These are phyloP conservation scores for Furcasterigmium furcatum DNA, from an alignment of 2,329 filamentous ascomycete genomes.

Conservation along the genomic window DNA sequence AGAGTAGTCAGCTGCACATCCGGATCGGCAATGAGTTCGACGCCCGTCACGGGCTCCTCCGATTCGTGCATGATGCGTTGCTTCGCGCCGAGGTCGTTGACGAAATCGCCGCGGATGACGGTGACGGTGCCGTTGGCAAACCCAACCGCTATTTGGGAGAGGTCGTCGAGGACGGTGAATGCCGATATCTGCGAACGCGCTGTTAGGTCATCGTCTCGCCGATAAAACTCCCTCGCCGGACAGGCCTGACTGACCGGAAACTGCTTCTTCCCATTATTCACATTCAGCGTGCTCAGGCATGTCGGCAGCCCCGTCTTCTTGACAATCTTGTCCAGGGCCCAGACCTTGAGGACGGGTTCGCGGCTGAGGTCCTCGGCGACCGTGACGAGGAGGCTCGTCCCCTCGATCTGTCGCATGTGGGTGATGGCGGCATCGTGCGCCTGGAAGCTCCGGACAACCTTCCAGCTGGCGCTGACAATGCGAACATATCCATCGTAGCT, in stretches of 20 bases:
- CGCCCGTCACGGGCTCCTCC: constrained; percentile 90
- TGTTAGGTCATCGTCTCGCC: too few relatives aligned
- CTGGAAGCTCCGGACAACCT: constrained; percentile 80
- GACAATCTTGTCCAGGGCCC: constrained; percentile 89
- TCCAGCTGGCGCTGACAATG: constrained; percentile 85
- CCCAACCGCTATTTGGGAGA: constrained; percentile 90
- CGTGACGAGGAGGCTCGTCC: constrained; percentile 82
- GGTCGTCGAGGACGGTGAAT: constrained; percentile 80
- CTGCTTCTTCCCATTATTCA: constrained; percentile 87
- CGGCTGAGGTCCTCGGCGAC: constrained; percentile 82
- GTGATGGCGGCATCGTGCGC: constrained; percentile 82
- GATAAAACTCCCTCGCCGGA: too few relatives aligned
- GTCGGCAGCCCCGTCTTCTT: constrained; percentile 90
- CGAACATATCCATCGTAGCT: constrained; percentile 82
- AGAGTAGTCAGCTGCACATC: constrained; percentile 62
- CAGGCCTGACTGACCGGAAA: constrained; percentile 76
- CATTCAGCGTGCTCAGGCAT: constrained; percentile 79
- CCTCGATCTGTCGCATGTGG: constrained; percentile 88
- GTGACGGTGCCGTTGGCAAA: constrained; percentile 96
- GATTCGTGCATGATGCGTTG: constrained; percentile 96
- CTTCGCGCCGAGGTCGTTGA: constrained; percentile 91
- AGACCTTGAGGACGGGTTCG: constrained; percentile 92
- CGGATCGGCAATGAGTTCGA: constrained; percentile 67
- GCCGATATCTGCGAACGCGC: constrained; percentile 65
- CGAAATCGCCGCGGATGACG: constrained; percentile 87